A percentile compares a stretch with the other conserved stretches of the same genome.
Evolutionary conservation across 2,329 filamentous ascomycete species (phyloP).

Genomic region (Nemania abortiva): DNA sequence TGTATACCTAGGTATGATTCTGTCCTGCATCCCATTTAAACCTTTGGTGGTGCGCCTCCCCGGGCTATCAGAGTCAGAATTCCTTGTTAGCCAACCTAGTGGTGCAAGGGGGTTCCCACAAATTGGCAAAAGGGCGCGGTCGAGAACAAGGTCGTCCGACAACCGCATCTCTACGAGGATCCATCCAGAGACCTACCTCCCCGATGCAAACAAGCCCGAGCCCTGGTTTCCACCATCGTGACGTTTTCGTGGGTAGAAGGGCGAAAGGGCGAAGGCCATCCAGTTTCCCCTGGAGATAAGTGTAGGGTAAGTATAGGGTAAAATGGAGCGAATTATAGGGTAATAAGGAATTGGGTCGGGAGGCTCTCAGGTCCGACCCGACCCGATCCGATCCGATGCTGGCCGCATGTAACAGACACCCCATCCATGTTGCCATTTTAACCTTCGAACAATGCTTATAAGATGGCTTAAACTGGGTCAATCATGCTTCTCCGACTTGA

Average conservation of each 20-base stretch:
- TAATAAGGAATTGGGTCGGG: slow-evolving; percentile 32
- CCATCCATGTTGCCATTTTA: no score
- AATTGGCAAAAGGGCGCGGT: slow-evolving; percentile 27
- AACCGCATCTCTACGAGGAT: slow-evolving; percentile 7
- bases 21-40: not conserved
- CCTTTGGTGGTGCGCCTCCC: not conserved
- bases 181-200: not conserved
- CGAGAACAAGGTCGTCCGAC: slow-evolving; percentile 18
- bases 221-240: slow-evolving; percentile 26
- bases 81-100: not conserved
- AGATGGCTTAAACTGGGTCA: no score
- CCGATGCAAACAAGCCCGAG: slow-evolving; percentile 16
- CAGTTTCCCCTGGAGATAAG: slow-evolving; percentile 32
- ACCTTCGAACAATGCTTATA: no score
- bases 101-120: slow-evolving; percentile 14
- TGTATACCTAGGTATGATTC: slow-evolving; percentile 4
- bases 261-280: slow-evolving; percentile 3
- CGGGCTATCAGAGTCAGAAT: slow-evolving; percentile 7
- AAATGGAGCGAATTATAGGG: slow-evolving; percentile 37
- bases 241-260: slow-evolving; percentile 4
- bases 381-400: slow-evolving; percentile 34
- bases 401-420: slow-evolving; percentile 19
- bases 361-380: slow-evolving; percentile 12
- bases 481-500: no score
- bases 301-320: slow-evolving; percentile 42